These are phyloP conservation scores for Penicillium subrubescens DNA, from an alignment of 495 filamentous ascomycete species.

Conservation along the genomic window DNA sequence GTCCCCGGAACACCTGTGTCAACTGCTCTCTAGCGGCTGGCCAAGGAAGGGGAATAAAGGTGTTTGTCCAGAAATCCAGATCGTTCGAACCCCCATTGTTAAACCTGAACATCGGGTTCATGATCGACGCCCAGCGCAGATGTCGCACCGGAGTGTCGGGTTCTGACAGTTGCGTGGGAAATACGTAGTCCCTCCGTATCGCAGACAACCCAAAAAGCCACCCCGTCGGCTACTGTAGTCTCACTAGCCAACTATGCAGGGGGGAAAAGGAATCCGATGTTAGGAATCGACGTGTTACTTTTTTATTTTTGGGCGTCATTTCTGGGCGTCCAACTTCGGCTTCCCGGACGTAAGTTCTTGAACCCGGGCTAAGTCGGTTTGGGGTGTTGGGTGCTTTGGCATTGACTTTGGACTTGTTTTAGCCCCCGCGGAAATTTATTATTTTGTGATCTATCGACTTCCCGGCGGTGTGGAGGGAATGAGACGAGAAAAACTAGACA, in stretches of 20 bases:
- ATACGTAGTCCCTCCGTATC: constrained; percentile 3
- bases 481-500: background rate
- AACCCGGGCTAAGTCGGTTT: background rate
- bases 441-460: constrained; percentile 13
- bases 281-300: constrained; percentile 3
- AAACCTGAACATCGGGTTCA: constrained; percentile 9
- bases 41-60: background rate
- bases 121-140: constrained; percentile 34
- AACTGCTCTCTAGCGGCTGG: background rate
- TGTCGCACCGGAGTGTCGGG: constrained; percentile 41
- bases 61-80: constrained; percentile 14
- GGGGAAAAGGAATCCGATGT: constrained; percentile 15
- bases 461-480: background rate
- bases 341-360: background rate
- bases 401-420: background rate
- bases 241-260: constrained; percentile 1
- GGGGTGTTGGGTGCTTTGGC: background rate
- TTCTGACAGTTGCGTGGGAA: constrained; percentile 28
- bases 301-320: background rate
- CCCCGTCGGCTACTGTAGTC: background rate
- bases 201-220: background rate
- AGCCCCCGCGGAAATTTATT: background rate
- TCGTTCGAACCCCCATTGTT: background rate
- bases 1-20: background rate
- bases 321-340: background rate